Base-by-base conservation (phyloP, 805 yeast genomes). In the Wilhelminamyces savonicus region DNA sequence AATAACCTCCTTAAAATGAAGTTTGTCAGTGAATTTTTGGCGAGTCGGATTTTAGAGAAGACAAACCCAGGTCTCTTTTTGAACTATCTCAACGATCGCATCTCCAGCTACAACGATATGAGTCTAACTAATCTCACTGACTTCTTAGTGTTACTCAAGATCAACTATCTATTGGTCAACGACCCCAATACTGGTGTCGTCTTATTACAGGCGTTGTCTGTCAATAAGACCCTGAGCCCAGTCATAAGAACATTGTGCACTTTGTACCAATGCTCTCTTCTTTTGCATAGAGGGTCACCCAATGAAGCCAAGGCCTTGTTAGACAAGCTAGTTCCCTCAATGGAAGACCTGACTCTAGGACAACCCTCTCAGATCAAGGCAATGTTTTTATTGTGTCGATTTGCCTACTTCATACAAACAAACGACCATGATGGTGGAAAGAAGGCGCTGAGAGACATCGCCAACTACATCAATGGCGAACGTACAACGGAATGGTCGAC, bases 21-120 rank as follows among this genome's bases (percentile, higher is more conserved):
- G 24, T 48, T 66, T 19, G 41, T 49, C 25, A 36, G 59, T 11
- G 71, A 66, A 31, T 43, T 60, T 16, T 35, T 69, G 16, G 58
- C 52, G 27, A 54, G 60, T 16, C 60, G 54, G 29, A 58, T 70
- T 13, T 50, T 66, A 24, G 59, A 55, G 28, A 32, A 28, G 21
- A 36, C 46, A 0, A 47, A 47, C 20, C 35, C 51, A 9, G 51
- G 40, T 11, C 30, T 59, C 5, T 37, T 56, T 3, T n/a, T 52
- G n/a, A 49, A 44, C 17, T 66, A 54, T 35, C 32, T 65, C 17
- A 50, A 50, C 31, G 48, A 44, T 3, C 41, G 49, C 7, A 40
- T 54, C 2, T 28, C 37, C 1, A 42, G 45, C 15, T 51, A 45
- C 34, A 29, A 36, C n/a, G 11, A 21, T 3, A 17, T 27, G 5